Percentiles rank a stretch among this genome's conserved stretches.
Evolutionary conservation across 768 basidiomycete species (phyloP).

Genomic region (Termitomyces sp.): DNA sequence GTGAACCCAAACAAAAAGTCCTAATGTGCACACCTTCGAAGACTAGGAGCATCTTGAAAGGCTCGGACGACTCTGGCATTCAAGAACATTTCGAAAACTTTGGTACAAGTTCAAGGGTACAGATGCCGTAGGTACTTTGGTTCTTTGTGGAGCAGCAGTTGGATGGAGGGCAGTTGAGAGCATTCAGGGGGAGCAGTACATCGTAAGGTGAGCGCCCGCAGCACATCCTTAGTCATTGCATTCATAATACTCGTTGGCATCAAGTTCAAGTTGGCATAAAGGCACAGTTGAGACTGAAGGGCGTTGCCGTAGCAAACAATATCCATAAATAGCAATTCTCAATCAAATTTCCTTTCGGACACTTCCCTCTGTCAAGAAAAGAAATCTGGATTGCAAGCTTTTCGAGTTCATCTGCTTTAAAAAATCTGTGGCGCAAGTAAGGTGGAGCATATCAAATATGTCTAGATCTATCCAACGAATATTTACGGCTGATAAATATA

Average conservation of each 20-base stretch:
- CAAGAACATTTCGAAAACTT: not conserved
- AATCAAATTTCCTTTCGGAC: not conserved
- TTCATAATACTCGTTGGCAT: too few relatives aligned
- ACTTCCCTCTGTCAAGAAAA: not conserved
- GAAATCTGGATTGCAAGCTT: not conserved
- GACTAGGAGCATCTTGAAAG: not conserved
- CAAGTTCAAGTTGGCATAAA: not conserved
- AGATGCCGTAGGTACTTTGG: not conserved
- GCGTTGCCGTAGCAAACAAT: not conserved
- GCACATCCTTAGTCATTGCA: too few relatives aligned
- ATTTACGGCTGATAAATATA: too few relatives aligned
- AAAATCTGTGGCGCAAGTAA: not conserved
- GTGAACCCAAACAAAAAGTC: not conserved
- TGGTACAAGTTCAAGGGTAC: too few relatives aligned
- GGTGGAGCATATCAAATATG: not conserved
- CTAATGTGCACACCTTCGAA: not conserved
- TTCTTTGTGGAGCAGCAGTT: not conserved
- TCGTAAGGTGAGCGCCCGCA: not conserved
- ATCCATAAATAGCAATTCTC: not conserved
- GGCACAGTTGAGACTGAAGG: not conserved
- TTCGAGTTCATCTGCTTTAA: not conserved
- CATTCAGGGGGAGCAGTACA: not conserved
- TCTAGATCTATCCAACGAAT: not conserved
- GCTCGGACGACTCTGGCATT: not conserved
- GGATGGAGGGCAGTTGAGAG: not conserved